Evolutionary conservation across 257 asterid species (phyloP), one percentile per base, ranked within the genome.

Genomic region (Hygrophila difformis): DNA sequence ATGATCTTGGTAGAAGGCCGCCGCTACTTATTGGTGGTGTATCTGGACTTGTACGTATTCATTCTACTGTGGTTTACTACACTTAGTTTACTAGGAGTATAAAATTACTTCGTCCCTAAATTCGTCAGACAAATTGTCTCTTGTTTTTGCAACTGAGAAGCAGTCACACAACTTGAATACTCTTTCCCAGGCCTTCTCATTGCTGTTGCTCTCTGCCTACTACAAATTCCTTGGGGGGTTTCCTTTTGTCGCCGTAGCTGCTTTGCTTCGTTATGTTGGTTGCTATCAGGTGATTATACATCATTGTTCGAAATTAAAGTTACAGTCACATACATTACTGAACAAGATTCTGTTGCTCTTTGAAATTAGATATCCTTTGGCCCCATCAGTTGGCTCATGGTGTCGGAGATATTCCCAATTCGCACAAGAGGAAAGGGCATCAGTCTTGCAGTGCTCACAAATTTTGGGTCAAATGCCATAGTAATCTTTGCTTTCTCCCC

Each of bases 331-430:
- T 26, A 43, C 8, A 20, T 16, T 9, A 48, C 49, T 33, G 22
- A 46, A 36, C 28, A 34, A 15, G 18, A 42, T 13, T 23, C 45
- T 38, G 13, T 26, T 34, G 20, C 39, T 53, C 4, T 18, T 31
- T 44, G 55, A 24, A 57, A 34, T 50, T 70, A 88, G 97, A 79
- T 89, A 62, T 89, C 98, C 38, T 89, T 89, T 62, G 98, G 98
- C 28, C 98, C 98, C 5, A 89, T 89, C 55, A 89, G 98, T 72
- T 85, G 98, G 98, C 93, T 89, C 8, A 89, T 89, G 98, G 98
- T 89, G 47, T 85, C 98, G 3, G 94, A 89, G 77, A 85, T 89
- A 61, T 89, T 89, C 76, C 98, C 96, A 14, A 68, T 72, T 39
- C 88, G 88, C 55, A 85, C 98, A 2, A 82, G 98, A 70, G 98